Percentiles rank a stretch among this genome's conserved stretches.
These are phyloP conservation scores for thale cress (Arabidopsis thaliana) DNA, from an alignment of 345 rosid genomes.

Conservation along the genomic window TAIR10.1 NC_003075.7:8701001-8701500, in stretches of 20 bases:
- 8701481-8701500: conserved; percentile 44
- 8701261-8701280: neutral
- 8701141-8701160: conserved; percentile 57
- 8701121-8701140: conserved; percentile 69
- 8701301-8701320: conserved; percentile 48
- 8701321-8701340: conserved; percentile 64
- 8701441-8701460: neutral
- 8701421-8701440: neutral
- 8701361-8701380: conserved; percentile 51
- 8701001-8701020: conserved; percentile 54
- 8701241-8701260: neutral
- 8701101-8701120: conserved; percentile 50
- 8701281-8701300: conserved; percentile 50
- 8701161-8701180: conserved; percentile 58
- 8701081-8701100: neutral
- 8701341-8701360: conserved; percentile 51
- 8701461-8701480: neutral
- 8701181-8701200: conserved; percentile 67
- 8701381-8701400: conserved; percentile 45
- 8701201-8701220: conserved; percentile 18
- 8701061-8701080: neutral
- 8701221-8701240: neutral
- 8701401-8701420: conserved; percentile 48
- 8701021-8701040: conserved; percentile 60
- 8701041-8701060: neutral